These are phyloP conservation scores for Stagonosporopsis rhizophila DNA, from an alignment of 2,329 filamentous ascomycete genomes.

Conservation along the genomic window DNA sequence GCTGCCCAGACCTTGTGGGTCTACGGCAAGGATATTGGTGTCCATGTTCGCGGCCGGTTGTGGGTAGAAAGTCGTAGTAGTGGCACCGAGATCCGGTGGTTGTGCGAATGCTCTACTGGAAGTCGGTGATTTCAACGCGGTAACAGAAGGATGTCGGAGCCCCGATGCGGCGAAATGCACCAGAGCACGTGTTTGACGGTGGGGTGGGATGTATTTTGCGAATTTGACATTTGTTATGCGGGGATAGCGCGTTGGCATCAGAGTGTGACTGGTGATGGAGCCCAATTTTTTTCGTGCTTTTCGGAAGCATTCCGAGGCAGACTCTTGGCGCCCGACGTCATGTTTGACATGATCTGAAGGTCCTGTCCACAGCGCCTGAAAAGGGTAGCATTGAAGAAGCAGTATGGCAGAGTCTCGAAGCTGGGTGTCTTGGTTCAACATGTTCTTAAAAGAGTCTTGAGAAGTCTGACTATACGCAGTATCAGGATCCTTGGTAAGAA, in stretches of 20 bases:
- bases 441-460: too few species aligned
- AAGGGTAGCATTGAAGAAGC: too few species aligned
- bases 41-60: conserved; percentile 33
- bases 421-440: too few species aligned
- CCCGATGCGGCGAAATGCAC: conserved; percentile 36
- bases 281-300: conserved; percentile 38
- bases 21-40: conserved; percentile 51
- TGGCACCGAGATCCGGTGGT: not conserved
- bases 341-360: conserved; percentile 17
- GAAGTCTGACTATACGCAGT: too few species aligned
- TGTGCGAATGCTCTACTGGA: not conserved
- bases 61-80: conserved; percentile 6
- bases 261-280: conserved; percentile 35
- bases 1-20: conserved; percentile 50
- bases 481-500: not conserved
- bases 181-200: conserved; percentile 30
- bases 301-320: conserved; percentile 32
- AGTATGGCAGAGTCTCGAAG: too few species aligned
- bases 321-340: conserved; percentile 35
- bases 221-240: conserved; percentile 46
- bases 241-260: conserved; percentile 40
- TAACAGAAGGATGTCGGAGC: conserved; percentile 18
- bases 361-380: too few species aligned
- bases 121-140: conserved; percentile 35
- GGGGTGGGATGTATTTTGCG: conserved; percentile 20